Conservation (phyloP, 768 basidiomycete genomes). For the Strobilomyces confusus region DNA sequence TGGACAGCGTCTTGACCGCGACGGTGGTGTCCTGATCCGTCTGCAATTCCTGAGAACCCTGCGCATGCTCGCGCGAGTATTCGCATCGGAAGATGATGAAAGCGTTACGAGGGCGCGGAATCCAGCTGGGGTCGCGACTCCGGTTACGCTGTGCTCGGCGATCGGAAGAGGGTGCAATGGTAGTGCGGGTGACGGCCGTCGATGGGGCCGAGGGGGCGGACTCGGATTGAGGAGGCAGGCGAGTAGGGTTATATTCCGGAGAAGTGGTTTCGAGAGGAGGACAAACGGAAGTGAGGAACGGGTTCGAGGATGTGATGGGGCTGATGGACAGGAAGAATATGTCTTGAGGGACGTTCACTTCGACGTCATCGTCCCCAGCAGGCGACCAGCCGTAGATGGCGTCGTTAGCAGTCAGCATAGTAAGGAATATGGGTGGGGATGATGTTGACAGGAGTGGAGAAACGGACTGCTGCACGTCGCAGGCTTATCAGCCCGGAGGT, state of each 20-base stretch:
- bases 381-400: slow-evolving; percentile 29
- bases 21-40: slow-evolving; percentile 20
- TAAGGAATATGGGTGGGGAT: not conserved
- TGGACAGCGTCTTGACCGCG: slow-evolving; percentile 58
- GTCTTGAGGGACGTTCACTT: slow-evolving; percentile 23
- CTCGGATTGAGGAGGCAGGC: not conserved
- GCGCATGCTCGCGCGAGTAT: slow-evolving; percentile 47
- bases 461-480: not conserved
- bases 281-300: slow-evolving; percentile 9
- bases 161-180: slow-evolving; percentile 35
- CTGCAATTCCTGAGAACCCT: slow-evolving; percentile 33
- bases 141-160: slow-evolving; percentile 38
- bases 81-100: slow-evolving; percentile 75
- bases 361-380: slow-evolving; percentile 24
- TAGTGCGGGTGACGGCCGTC: not conserved
- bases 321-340: slow-evolving; percentile 5
- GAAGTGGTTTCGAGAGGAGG: slow-evolving; percentile 13
- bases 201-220: not conserved
- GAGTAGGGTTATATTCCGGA: not conserved
- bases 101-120: slow-evolving; percentile 64
- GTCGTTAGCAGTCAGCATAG: slow-evolving; percentile 11
- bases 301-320: not conserved
- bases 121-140: slow-evolving; percentile 50
- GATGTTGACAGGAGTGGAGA: not conserved
- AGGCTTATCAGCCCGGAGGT: slow-evolving; percentile 5